Evolutionary conservation across 805 yeast species (phyloP), one percentile per base, ranked within the genome.

Genomic region (Pichia nanzhaoensis): DNA sequence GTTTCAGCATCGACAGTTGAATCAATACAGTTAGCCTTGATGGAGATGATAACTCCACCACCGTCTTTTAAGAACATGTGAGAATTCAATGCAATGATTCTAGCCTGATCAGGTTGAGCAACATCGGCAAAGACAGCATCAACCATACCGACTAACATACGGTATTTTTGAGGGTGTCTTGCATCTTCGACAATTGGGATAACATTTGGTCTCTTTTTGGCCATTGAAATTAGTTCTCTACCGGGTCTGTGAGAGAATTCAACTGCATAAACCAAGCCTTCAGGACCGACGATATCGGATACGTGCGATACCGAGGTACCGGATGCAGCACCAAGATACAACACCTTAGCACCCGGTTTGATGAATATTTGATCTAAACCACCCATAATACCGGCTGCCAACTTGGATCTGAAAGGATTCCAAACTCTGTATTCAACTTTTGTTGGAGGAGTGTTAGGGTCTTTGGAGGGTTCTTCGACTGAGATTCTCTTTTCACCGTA

Each of bases 161-260:
- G 84, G 83, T 93, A 93, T 74, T 93, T 93, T 70, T 93, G 99
- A 64, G 99, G 99, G 74, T 93, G 99, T 78, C 99, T 90, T 54
- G 99, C 99, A 74, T 93, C 99, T 73, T 93, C 99, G 68, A 93
- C 90, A 70, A 93, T 93, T 63, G 99, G 99, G 57, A 93, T 88
- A 48, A 93, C 95, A 66, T 93, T 93, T 55, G 99, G 98, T 80
- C 99, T 87, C 95, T 93, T 93, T 82, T 91, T 93, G 67, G 99
- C 99, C 99, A 93, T 93, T 63, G 95, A 87, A 63, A 93, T 91
- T 72, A 93, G 80, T 72, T 93, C 99, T 78, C 99, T 85, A 69
- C 99, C 99, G 64, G 98, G 96, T 80, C 99, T 85, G 80, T 93
- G 98, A 53, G 97, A 89, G 76, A 93, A 93, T 75, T 93, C 99